A percentile compares a stretch with the other conserved stretches of the same genome.
phyloP scores from a whole-genome alignment of 768 basidiomycete species.

The Psilocybe cyanescens region DNA sequence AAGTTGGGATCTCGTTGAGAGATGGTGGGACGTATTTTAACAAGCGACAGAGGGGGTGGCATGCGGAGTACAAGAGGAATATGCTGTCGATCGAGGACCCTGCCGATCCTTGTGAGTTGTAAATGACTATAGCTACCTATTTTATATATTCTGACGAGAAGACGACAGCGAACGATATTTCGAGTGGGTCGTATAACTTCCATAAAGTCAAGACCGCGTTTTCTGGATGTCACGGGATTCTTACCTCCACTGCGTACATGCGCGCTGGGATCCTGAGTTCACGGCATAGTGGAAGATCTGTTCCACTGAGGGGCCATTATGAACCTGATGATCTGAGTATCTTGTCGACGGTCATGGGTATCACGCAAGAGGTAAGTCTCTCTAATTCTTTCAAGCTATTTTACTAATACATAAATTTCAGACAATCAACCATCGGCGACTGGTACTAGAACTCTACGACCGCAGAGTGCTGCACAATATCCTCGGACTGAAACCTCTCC shows the following conservation, averaged over 20 bases:
- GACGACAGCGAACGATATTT: slow-evolving; percentile 86
- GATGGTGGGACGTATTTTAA: slow-evolving; percentile 89
- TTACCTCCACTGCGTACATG: slow-evolving; percentile 75
- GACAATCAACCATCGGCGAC: slow-evolving; percentile 75
- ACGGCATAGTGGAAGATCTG: slow-evolving; percentile 51
- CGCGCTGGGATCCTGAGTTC: slow-evolving; percentile 66
- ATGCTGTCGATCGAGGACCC: slow-evolving; percentile 93
- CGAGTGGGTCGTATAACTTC: slow-evolving; percentile 85
- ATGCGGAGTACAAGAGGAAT: slow-evolving; percentile 54
- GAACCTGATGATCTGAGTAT: slow-evolving; percentile 76
- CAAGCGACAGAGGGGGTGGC: slow-evolving; percentile 86
- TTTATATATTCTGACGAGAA: slow-evolving; percentile 9
- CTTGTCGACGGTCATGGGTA: slow-evolving; percentile 76
- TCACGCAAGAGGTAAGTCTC: slow-evolving; percentile 74
- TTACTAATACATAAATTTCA: slow-evolving; percentile 27
- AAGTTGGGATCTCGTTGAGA: slow-evolving; percentile 86
- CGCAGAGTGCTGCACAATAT: slow-evolving; percentile 60
- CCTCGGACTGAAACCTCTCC: slow-evolving; percentile 45
- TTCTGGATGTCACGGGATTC: slow-evolving; percentile 77
- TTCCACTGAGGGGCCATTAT: slow-evolving; percentile 43
- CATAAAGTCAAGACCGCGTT: slow-evolving; percentile 81
- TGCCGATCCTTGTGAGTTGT: slow-evolving; percentile 75
- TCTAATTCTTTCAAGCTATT: neutral
- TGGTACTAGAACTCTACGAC: slow-evolving; percentile 73
- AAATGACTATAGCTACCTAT: neutral